These are phyloP conservation scores for Diophrys sp. DNA, from an alignment of 73 alveolate species.

Conservation along the genomic window DNA sequence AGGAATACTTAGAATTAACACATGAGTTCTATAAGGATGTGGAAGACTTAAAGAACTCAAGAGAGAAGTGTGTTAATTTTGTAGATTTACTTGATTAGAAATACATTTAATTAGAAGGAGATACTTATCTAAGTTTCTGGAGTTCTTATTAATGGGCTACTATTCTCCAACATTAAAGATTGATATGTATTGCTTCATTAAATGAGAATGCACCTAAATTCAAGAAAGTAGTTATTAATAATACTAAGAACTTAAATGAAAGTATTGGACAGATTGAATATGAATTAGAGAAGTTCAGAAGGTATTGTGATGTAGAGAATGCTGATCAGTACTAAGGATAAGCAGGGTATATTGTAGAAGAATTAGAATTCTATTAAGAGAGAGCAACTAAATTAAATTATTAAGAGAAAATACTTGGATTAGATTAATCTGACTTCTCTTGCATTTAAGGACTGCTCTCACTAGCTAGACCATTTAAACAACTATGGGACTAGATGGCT, in stretches of 20 bases:
- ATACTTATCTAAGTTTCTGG: constrained; percentile 10
- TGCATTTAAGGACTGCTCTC: background rate
- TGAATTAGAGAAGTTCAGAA: constrained; percentile 5
- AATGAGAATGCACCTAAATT: constrained; percentile 8
- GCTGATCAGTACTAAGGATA: constrained; percentile 13
- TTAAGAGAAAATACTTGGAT: constrained; percentile 25
- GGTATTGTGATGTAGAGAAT: constrained; percentile 14
- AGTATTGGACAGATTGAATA: background rate
- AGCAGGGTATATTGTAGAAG: constrained; percentile 22
- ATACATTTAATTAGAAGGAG: constrained; percentile 4
- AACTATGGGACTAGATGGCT: constrained; percentile 14
- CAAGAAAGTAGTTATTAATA: constrained; percentile 15
- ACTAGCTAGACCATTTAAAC: constrained; percentile 4
- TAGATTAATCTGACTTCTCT: constrained; percentile 17
- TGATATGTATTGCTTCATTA: constrained; percentile 5
- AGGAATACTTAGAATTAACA: constrained; percentile 21
- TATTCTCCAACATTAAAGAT: background rate
- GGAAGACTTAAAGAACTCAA: background rate
- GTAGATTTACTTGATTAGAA: constrained; percentile 17
- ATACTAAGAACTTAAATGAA: constrained; percentile 8
- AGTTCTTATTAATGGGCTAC: constrained; percentile 16
- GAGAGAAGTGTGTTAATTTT: constrained; percentile 23
- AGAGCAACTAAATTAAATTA: constrained; percentile 15
- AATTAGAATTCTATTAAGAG: constrained; percentile 7
- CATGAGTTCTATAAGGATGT: constrained; percentile 16